Base-by-base conservation (phyloP, 2,329 filamentous ascomycete species). In the Beauveria varroae region DNA sequence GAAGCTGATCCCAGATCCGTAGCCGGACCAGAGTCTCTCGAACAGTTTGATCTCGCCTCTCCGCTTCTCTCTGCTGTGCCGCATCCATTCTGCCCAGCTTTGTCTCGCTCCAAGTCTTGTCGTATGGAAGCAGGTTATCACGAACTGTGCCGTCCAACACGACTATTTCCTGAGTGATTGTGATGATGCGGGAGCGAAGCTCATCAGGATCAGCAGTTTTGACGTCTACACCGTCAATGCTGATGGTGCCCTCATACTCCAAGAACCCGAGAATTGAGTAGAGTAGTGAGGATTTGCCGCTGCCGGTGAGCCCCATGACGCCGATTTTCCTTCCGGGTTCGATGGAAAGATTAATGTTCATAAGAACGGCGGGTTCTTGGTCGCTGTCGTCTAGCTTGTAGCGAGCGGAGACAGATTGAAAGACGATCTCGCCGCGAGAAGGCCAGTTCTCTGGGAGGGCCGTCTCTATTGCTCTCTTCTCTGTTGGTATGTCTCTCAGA, bases 221-320 rank as follows among this genome's bases (percentile, higher is more conserved):
- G 60, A 90, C 86, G 67, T 90, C 86, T 7, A 88, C 67, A 0
- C 86, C 86, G 66, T 90, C 87, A 63, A 90, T 86, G 64, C 77
- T 68, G 64, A 90, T 86, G 14, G 72, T 79, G 16, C 87, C 87
- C 6, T 81, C 77, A 8, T 77, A 81, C 69, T 88, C 86, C 8
- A 90, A 74, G 74, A 90, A 89, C 28, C 87, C 84, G 78, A 90
- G 89, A 1, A 90, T 73, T 0, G 87, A 85, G 0, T 89, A 76
- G 0, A 86, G 88, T 5, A 90, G 73, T 0, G 84, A 86, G 0
- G 85, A 87, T 72, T 90, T 90, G 49, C 87, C 87, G 0, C 86
- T 86, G 3, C 87, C 87, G 0, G 87, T 90, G 22, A 87, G 81
- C 12, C 87, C 87, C 3, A 90, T 85, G 2, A 89, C 83, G 26